Base-by-base conservation (phyloP, 2,329 filamentous ascomycete genomes). In the Didymella keratinophila region DNA sequence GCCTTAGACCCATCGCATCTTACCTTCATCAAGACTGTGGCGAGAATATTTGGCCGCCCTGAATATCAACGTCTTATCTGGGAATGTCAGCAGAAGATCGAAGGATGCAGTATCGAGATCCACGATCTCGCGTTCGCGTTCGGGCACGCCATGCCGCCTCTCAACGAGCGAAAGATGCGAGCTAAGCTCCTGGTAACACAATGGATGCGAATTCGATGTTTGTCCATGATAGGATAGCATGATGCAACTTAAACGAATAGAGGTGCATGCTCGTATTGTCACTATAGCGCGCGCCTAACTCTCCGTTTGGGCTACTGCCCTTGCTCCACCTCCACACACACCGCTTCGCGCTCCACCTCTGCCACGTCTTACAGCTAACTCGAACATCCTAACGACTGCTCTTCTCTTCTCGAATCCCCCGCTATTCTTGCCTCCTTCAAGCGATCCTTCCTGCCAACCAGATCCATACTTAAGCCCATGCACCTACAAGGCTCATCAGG, bases 401-500 rank as follows among this genome's bases (percentile, higher is more conserved):
- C n/a, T n/a, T 34, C 14, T 16, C 9, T 14, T 16, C 14, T 34
- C 7, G 4, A 14, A 4, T 34, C 5, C 12, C 12, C 14, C 7
- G 32, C 32, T 9, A 34, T 34, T 16, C 32, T 34, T 5, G 21
- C 12, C 37, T 23, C 37, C 4, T 23, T 23, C 20, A 23, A 11
- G 3, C 20, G 11, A 16, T 41, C 37, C 3, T 2, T 23, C 28
- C 20, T 21, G 7, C 2, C 14, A 25, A 18, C 25, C 16, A 2
- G 18, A 0, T 16, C 18, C 18, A n/a, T 27, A 16, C 16, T 53
- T 68, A 91, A 10, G 89, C 89, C 83, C 90, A 91, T 9, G 89
- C 89, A 0, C 89, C 89, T 0, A 92, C 88, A 14, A 87, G 73
- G 32, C 88, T 88, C 89, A 92, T 92, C 49, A 89, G 79, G 49